phyloP scores from a whole-genome alignment of 2,329 filamentous ascomycete genomes.

The Diaporthe citrichinensis region DNA sequence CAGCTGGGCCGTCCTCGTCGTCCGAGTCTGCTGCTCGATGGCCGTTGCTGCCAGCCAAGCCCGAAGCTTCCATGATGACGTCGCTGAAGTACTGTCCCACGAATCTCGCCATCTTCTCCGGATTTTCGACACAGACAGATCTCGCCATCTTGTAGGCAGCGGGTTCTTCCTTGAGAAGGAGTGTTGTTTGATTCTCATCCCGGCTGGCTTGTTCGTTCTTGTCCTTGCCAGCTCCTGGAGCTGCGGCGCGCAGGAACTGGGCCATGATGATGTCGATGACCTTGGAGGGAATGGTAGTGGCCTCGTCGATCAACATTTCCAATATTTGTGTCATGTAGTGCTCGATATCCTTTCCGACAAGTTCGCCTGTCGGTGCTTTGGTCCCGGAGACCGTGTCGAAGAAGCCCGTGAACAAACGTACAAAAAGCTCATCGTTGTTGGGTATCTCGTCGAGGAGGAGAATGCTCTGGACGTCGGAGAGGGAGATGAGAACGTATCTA shows the following conservation, averaged over 20 bases:
- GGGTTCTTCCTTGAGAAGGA: constrained; percentile 89
- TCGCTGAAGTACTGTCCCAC: constrained; percentile 98
- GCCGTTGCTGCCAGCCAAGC: constrained; percentile 69
- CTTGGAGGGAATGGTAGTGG: constrained; percentile 79
- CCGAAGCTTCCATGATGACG: constrained; percentile 90
- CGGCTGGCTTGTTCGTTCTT: constrained; percentile 68
- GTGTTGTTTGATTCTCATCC: constrained; percentile 84
- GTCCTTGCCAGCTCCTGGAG: constrained; percentile 73
- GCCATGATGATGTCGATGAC: constrained; percentile 95
- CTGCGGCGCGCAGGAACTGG: constrained; percentile 92
- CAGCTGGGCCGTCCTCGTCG: constrained; percentile 71
- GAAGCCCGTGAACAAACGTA: constrained; percentile 86
- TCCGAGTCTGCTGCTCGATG: constrained; percentile 74
- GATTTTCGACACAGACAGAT: constrained; percentile 88
- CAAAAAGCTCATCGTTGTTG: constrained; percentile 82
- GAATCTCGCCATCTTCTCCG: constrained; percentile 95
- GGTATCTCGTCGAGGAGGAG: constrained; percentile 91
- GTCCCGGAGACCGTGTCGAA: constrained; percentile 93
- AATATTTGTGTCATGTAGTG: constrained; percentile 92
- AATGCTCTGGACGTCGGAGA: constrained; percentile 95
- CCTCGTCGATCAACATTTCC: constrained; percentile 89
- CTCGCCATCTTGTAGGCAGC: constrained; percentile 97
- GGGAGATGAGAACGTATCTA: constrained; percentile 88
- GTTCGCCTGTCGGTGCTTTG: constrained; percentile 81
- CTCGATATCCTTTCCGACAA: constrained; percentile 92